Evolutionary conservation across 768 basidiomycete species (phyloP), one percentile per base, ranked within the genome.

Genomic region (Bullera alba): DNA sequence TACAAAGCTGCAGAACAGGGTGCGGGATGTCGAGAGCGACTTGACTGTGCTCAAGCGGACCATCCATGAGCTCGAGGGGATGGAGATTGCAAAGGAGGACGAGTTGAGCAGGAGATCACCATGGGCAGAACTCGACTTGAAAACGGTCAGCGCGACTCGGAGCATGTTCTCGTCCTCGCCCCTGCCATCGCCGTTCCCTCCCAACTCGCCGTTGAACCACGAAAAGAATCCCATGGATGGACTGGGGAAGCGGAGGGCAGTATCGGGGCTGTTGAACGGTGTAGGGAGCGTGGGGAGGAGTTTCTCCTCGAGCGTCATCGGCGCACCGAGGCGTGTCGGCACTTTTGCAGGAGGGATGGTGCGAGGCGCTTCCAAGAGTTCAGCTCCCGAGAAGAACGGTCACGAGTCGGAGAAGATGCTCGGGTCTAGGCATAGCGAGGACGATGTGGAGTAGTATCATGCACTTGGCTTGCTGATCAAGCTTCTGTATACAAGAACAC

Each of bases 21-120:
- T 70, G 10, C 56, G 32, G 38, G 56, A 70, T 48, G 49, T 69
- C n/a, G 66, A 70, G 45, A 28, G 46, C 27, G 70, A 72, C 49
- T 49, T 72, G n/a, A 52, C 54, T 6, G 29, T 46, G 17, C 41
- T 72, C 35, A 70, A 72, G 50, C 48, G 48, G 47, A 54, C 49
- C 1, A 46, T 67, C 7, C 60, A 64, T 46, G 62, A 65, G 22
- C 15, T 56, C 15, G 54, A 67, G 38, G 57, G 58, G 3, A 56
- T 56, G 49, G 50, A 45, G 17, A 30, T 51, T 42, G 42, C 7
- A 7, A 25, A n/a, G 48, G 36, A 34, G 27, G 36, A 36, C 16
- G 35, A 27, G 10, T n/a, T 5, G 4, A 14, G 12, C 12, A 26
- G 26, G 3, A 15, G 19, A 21, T 39, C 34, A 21, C 25, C 57